These are phyloP conservation scores for Penicillium verhagenii DNA, from an alignment of 495 filamentous ascomycete species.

Conservation along the genomic window DNA sequence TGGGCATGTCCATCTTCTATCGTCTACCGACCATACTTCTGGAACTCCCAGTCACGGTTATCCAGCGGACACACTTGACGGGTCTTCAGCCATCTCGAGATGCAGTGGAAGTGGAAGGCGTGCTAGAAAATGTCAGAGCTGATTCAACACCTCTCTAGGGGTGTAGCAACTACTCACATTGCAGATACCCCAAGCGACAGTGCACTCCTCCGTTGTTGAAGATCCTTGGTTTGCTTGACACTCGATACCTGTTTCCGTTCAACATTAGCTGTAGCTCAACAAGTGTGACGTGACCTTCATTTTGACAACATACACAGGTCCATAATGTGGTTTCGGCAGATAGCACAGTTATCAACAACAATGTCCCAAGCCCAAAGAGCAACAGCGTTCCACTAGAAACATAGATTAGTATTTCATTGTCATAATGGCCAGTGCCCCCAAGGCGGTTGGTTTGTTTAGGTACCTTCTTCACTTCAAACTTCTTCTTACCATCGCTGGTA, in stretches of 20 bases:
- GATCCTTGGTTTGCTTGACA: constrained; percentile 99
- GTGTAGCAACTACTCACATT: constrained; percentile 68
- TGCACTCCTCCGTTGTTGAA: constrained; percentile 96
- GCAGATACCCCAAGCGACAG: constrained; percentile 98
- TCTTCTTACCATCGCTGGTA: constrained; percentile 75
- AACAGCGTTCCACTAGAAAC: constrained; percentile 91
- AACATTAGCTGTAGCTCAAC: constrained; percentile 3
- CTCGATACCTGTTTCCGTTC: constrained; percentile 70
- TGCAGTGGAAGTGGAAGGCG: constrained; percentile 99
- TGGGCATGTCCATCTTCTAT: not conserved
- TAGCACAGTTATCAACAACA: constrained; percentile 98
- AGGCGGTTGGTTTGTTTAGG: constrained; percentile 5
- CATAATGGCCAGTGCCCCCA: constrained; percentile 8
- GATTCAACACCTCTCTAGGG: not conserved
- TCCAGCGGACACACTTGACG: constrained; percentile 97
- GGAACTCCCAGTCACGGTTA: constrained; percentile 99
- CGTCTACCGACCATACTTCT: constrained; percentile 86
- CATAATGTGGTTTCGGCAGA: constrained; percentile 99
- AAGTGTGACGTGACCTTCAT: not conserved
- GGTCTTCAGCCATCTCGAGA: constrained; percentile 99
- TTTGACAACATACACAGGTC: constrained; percentile 73
- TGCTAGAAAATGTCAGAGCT: constrained; percentile 57
- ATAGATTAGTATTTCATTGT: constrained; percentile 4
- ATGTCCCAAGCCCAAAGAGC: constrained; percentile 99
- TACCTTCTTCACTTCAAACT: constrained; percentile 99